Evolutionary conservation across 805 yeast genomes (phyloP), one percentile per base, ranked within the genome.

Genomic region (Sugiyamaella lignohabitans): DNA sequence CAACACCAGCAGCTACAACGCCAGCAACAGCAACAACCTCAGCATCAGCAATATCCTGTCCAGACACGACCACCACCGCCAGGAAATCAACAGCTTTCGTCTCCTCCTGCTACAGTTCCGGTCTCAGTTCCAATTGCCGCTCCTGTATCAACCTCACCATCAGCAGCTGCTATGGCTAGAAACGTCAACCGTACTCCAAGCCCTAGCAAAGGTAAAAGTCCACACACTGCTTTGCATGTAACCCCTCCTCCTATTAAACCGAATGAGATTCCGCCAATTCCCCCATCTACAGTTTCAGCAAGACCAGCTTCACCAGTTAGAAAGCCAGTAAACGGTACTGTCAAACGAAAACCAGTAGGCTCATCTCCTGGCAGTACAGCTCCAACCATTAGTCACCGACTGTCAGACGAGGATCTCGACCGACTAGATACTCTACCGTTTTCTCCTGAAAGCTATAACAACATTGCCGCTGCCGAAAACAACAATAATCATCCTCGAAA

Each of bases 401-500:
- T 27, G 14, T 35, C 38, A 14, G 46, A 45, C 2, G 46, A 38
- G 16, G 46, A 19, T 35, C 50, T 49, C 20, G 39, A 39, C n/a
- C 38, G 24, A 8, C 30, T 45, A 3, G 48, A 29, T 34, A 39
- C 32, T 6, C 32, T 56, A 42, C 59, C 59, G 17, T 56, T 55
- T 39, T 53, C 57, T 1, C 51, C 59, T 1, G 58, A 53, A 38
- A 45, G 50, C 14, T 56, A 56, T 35, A 35, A 38, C 37, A 43
- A 46, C 27, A 43, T 29, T 41, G 40, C 27, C 8, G 30, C 35
- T 3, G 42, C 38, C 19, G 34, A 22, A 19, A 34, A 34, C 37
- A 34, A 19, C n/a, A n/a, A n/a, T n/a, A n/a, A n/a, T n/a, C n/a
- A n/a, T n/a, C n/a, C n/a, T n/a, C n/a, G n/a, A n/a, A n/a, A n/a